Evolutionary conservation across 2,329 filamentous ascomycete species (phyloP), one percentile per base, ranked within the genome.

Genomic region (Calonectria crousiana): DNA sequence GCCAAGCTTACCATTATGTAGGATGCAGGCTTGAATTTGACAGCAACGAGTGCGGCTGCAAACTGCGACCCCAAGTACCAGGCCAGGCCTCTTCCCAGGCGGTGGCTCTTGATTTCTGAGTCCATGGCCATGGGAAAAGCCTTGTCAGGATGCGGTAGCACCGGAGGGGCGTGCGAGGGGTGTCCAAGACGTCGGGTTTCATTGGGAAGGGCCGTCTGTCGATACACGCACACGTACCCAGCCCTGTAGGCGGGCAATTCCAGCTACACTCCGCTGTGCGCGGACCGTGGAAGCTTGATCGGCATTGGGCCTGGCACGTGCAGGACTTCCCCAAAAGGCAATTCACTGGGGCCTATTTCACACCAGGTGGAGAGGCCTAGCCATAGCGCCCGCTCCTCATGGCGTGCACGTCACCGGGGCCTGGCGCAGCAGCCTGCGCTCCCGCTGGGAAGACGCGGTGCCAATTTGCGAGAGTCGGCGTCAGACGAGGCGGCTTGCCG

Each of bases 201-300:
- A 32, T 34, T 56, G n/a, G 23, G 34, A 6, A 41, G 8, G 14
- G 34, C 32, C 36, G 41, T 41, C 36, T 41, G 14, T 62, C 56
- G 36, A 41, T 23, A 38, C 56, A 38, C 11, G 14, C 56, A 26
- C 23, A 28, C 34, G 36, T 36, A 28, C 34, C 56, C 36, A 62
- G 56, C 56, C 56, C 34, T 62, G 56, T 26, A 28, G 34, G 52
- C 56, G 34, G 56, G 32, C 34, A n/a, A 34, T 56, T 34, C 30
- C 16, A 56, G 52, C 52, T 9, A 0, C n/a, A 2, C 64, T 47
- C 4, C 41, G 26, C 34, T 32, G 11, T 68, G 36, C 66, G 66
- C 66, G 66, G 66, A 68, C 41, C 32, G 10, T 20, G 18, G 49
- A 69, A 69, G 53, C 67, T 69, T 69, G 41, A 51, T 60, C 62